Conservation (phyloP, 1,139 yeast species). For the Suhomyces bokatorum region DNA sequence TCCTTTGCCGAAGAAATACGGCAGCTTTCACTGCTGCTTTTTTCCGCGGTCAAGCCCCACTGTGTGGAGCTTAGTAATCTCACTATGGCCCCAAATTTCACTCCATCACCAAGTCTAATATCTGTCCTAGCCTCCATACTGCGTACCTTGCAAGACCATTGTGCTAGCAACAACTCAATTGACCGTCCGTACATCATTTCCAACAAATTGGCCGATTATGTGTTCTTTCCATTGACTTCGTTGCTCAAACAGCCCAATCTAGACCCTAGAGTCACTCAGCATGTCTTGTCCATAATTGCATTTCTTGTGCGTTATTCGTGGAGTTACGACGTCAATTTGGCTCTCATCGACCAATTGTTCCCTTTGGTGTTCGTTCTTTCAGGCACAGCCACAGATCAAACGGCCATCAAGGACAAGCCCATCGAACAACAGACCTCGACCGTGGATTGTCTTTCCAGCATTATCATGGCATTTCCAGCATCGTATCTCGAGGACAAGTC, state of each 20-base stretch:
- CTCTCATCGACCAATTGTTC: conserved; percentile 37
- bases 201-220: conserved; percentile 41
- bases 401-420: conserved; percentile 9
- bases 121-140: conserved; percentile 10
- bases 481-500: conserved; percentile 22
- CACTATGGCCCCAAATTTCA: conserved; percentile 14
- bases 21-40: conserved; percentile 31
- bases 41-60: conserved; percentile 32
- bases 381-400: conserved; percentile 9
- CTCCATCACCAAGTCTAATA: conserved; percentile 14
- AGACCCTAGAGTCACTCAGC: conserved; percentile 20
- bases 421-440: conserved; percentile 24
- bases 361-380: conserved; percentile 36
- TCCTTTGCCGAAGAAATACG: conserved; percentile 3
- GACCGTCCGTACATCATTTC: conserved; percentile 26
- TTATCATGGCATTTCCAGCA: conserved; percentile 22
- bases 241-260: conserved; percentile 32
- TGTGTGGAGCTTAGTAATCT: conserved; percentile 35
- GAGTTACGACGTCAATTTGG: conserved; percentile 29
- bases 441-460: conserved; percentile 18
- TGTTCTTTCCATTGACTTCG: conserved; percentile 42
- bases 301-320: conserved; percentile 34
- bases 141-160: conserved; percentile 3
- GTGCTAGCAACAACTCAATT: conserved; percentile 7
- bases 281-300: conserved; percentile 30